phyloP scores from a whole-genome alignment of 1,284 basidiomycete genomes.

The Leucoagaricus sp. region DNA sequence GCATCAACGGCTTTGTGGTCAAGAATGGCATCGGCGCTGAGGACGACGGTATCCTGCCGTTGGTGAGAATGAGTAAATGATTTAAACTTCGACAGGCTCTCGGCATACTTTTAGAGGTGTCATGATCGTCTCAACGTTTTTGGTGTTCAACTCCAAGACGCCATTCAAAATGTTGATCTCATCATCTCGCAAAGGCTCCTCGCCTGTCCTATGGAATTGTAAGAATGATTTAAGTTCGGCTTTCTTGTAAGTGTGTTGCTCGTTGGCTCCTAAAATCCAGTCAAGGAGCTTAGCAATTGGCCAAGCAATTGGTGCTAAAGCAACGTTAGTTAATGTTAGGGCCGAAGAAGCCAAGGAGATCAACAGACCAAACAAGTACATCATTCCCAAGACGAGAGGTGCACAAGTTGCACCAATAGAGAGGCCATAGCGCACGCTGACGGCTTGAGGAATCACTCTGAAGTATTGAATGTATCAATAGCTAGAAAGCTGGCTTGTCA shows the following conservation, averaged over 20 bases:
- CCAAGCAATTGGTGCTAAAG: slow-evolving; percentile 83
- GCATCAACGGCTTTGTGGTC: slow-evolving; percentile 80
- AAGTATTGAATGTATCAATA: no score
- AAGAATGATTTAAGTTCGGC: slow-evolving; percentile 94
- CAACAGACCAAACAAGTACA: slow-evolving; percentile 73
- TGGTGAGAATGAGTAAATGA: slow-evolving; percentile 21
- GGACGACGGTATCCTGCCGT: slow-evolving; percentile 73
- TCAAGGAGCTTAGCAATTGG: slow-evolving; percentile 90
- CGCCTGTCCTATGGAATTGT: slow-evolving; percentile 85
- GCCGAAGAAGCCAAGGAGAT: not conserved
- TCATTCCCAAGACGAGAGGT: slow-evolving; percentile 77
- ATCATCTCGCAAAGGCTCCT: slow-evolving; percentile 90
- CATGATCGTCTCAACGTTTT: slow-evolving; percentile 86
- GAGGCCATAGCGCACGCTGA: slow-evolving; percentile 94
- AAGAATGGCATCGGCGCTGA: slow-evolving; percentile 78
- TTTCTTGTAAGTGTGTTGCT: slow-evolving; percentile 85
- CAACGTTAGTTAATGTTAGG: not conserved
- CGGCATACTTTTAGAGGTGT: slow-evolving; percentile 74
- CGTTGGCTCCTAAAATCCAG: slow-evolving; percentile 70
- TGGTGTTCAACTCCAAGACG: slow-evolving; percentile 84
- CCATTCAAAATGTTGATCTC: slow-evolving; percentile 90
- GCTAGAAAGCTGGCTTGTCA: no score
- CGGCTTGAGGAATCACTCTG: slow-evolving; percentile 89
- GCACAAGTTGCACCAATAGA: slow-evolving; percentile 89
- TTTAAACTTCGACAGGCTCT: not conserved